Evolutionary conservation across 2,329 filamentous ascomycete species (phyloP), one percentile per base, ranked within the genome.

Genomic region (Corinectria fuckeliana): DNA sequence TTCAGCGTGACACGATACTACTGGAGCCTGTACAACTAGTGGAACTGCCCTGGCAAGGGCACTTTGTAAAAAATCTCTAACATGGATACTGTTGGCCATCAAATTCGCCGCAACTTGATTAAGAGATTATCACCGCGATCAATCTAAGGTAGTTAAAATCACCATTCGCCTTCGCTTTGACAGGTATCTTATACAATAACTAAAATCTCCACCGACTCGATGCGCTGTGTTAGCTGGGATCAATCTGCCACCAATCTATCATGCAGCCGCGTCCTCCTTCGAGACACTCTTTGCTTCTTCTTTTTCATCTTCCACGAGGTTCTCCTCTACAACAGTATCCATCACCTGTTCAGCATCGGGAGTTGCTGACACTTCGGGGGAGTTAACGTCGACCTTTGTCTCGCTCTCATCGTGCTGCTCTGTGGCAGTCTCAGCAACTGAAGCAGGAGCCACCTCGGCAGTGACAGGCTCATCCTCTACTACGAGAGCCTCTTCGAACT

Each of bases 111-210:
- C 30, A 56, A n/a, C 42, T 45, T 45, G 42, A 45, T 25, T 9
- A 42, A 10, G 5, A 51, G 26, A 56, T 58, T 63, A 45, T 48
- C 52, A 48, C 41, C 41, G 59, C 41, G 57, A 58, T 53, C 56
- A 58, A 61, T 56, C 56, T 60, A 61, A 61, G 57, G 63, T 64
- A 53, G 56, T 59, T 60, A 64, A 70, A 69, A 63, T 69, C 67
- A 69, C 69, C 69, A 69, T 71, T 70, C 69, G 69, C 69, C 68
- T 67, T 69, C 69, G 69, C 69, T 71, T 69, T 64, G 68, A 70
- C 64, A 71, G 68, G 68, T 71, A 71, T 71, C 69, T 61, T 71
- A 65, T 68, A 70, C 64, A 69, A 65, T 62, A 60, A 60, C 56
- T 62, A 65, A 68, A 65, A 67, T 51, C 53, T 47, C 55, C 64